Evolutionary conservation across 495 filamentous ascomycete genomes (phyloP), one percentile per base, ranked within the genome.

Genomic region (Trichoderma virens): DNA sequence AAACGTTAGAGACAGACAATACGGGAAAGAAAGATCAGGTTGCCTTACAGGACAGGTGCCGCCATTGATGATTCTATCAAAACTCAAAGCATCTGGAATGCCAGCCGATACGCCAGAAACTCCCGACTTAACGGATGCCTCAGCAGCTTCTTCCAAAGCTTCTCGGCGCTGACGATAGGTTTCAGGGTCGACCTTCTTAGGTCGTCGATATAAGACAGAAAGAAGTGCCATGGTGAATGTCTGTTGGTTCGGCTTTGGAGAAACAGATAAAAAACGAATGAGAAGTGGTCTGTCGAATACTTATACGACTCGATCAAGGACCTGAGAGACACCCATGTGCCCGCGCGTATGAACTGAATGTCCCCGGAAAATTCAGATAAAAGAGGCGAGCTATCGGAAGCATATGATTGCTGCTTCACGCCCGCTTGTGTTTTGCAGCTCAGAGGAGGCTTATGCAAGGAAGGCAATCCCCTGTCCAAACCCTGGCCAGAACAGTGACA

Each of bases 1-100:
- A n/a, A 13, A 38, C 13, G 32, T 66, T 65, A 66, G 64, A 41
- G 32, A 62, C 31, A 60, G 32, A 27, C 9, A 14, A 61, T 56
- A 18, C 16, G 66, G 2, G 11, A 61, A 56, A 35, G 25, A 11
- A 47, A 13, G 54, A 60, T 32, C 23, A 11, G n/a, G 31, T 38
- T 18, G 23, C 5, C 87, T 74, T 79, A 91, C 89, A n/a, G 89
- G 89, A 67, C 89, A 90, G 23, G 86, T 85, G n/a, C 85, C 86
- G n/a, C 86, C 87, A 43, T 77, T 71, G 27, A 92, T 82, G 67
- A 92, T 89, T 25, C 77, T 79, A 66, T 92, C 89, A 68, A 92
- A 91, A 2, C 85, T 80, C 35, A 92, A 80, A 8, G 86, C 84
- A 20, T 82, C 75, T 8, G 90, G 89, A 66, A 92, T 88, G 16